Percentiles rank a stretch among this genome's conserved stretches.
Conservation (phyloP, 129 eudicot genomes). For the Flaveria trinervia region DNA sequence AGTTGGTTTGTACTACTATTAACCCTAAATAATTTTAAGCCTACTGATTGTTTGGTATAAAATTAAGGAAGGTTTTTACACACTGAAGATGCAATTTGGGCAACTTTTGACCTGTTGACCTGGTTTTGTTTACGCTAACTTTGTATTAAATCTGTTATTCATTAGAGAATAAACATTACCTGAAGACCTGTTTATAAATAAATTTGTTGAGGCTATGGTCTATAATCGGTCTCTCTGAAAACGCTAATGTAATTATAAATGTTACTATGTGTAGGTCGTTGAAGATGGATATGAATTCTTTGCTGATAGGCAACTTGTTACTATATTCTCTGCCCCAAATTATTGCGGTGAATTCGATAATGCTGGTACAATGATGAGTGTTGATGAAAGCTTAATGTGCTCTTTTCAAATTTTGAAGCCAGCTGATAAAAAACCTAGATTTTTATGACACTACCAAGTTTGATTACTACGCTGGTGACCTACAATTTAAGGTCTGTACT, state of each 20-base stretch:
- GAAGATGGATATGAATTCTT: constrained; percentile 85
- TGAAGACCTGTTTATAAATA: neutral
- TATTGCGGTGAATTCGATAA: constrained; percentile 85
- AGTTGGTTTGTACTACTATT: neutral
- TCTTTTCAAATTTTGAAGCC: constrained; percentile 84
- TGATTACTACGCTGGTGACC: constrained; percentile 24
- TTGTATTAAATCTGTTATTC: neutral
- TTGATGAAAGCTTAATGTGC: constrained; percentile 83
- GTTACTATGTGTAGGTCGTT: constrained; percentile 53
- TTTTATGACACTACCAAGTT: constrained; percentile 39
- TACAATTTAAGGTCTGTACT: constrained; percentile 45
- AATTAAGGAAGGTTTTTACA: neutral
- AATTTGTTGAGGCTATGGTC: neutral
- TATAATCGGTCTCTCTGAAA: neutral
- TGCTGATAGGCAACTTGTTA: constrained; percentile 82
- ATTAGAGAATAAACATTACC: neutral
- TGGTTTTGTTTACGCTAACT: neutral
- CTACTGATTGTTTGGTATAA: neutral
- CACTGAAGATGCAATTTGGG: neutral
- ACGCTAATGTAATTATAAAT: neutral
- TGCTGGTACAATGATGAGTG: constrained; percentile 93
- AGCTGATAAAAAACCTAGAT: constrained; percentile 61
- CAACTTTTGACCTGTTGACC: neutral
- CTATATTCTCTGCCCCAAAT: constrained; percentile 78
- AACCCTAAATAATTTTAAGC: neutral